Conservation (phyloP, 2,329 filamentous ascomycete genomes). For the Cordyceps fumosorosea region DNA sequence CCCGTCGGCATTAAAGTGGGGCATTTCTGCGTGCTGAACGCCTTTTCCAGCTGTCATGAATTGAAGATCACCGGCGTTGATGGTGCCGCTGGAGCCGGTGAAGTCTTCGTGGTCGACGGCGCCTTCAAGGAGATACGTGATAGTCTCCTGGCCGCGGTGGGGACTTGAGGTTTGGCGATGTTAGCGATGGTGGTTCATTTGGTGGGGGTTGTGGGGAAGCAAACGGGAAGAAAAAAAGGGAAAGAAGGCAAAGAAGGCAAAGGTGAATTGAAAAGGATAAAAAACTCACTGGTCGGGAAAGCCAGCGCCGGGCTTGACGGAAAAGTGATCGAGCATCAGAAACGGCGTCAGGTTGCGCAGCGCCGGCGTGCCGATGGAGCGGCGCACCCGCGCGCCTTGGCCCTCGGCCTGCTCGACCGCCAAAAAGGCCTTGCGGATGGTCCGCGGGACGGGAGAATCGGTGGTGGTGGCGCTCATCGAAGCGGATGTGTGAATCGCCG, state of each 20-base stretch:
- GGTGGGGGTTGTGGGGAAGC: background rate
- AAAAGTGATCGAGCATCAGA: slow-evolving; percentile 94
- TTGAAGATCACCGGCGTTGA: slow-evolving; percentile 82
- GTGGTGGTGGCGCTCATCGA: background rate
- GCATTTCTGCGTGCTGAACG: slow-evolving; percentile 96
- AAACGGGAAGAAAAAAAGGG: background rate
- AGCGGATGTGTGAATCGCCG: background rate
- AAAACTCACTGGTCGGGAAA: slow-evolving; percentile 70
- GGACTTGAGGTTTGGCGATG: slow-evolving; percentile 28
- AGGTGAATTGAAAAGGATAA: background rate
- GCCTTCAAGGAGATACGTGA: slow-evolving; percentile 83
- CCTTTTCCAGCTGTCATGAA: slow-evolving; percentile 95
- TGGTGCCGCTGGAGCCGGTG: slow-evolving; percentile 75
- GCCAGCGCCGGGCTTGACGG: slow-evolving; percentile 69
- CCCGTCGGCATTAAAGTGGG: slow-evolving; percentile 68
- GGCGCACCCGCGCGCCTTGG: slow-evolving; percentile 76
- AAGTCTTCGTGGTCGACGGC: slow-evolving; percentile 91
- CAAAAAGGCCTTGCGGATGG: slow-evolving; percentile 73
- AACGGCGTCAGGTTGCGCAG: slow-evolving; percentile 87
- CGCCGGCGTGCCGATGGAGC: slow-evolving; percentile 77
- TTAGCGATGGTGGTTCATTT: background rate
- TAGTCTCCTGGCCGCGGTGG: slow-evolving; percentile 76
- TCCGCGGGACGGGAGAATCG: background rate
- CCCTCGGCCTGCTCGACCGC: slow-evolving; percentile 84
- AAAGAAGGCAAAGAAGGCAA: background rate